These are phyloP conservation scores for Waltergamsia citrina DNA, from an alignment of 2,329 filamentous ascomycete species.

Conservation along the genomic window DNA sequence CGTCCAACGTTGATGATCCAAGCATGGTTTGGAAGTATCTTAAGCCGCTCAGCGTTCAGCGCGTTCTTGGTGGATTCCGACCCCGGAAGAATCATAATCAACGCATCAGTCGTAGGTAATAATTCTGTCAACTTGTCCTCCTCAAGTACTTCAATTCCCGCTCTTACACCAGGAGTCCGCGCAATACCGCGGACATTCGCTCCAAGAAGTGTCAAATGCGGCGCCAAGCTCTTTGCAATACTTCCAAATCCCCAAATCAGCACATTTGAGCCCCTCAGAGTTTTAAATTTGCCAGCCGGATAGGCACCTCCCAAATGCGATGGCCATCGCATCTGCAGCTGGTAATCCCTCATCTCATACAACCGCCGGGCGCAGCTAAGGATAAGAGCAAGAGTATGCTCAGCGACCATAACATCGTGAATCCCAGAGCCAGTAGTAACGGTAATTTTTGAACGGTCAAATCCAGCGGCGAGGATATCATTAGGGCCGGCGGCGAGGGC, in stretches of 20 bases:
- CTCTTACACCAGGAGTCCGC: conserved; percentile 42
- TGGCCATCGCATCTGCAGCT: conserved; percentile 47
- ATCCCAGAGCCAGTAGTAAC: conserved; percentile 54
- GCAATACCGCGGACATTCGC: conserved; percentile 51
- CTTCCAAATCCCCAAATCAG: conserved; percentile 59
- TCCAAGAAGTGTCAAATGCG: conserved; percentile 43
- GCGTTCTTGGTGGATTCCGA: conserved; percentile 44
- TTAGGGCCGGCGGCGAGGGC: conserved; percentile 58
- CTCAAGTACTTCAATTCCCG: conserved; percentile 46
- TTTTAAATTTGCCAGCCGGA: conserved; percentile 46
- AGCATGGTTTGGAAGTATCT: conserved; percentile 44
- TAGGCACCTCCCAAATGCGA: conserved; percentile 51
- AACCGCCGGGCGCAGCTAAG: conserved; percentile 46
- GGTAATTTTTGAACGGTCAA: conserved; percentile 37
- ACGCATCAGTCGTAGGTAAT: conserved; percentile 47
- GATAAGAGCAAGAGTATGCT: conserved; percentile 51
- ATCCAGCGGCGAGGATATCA: conserved; percentile 53
- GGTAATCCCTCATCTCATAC: conserved; percentile 54
- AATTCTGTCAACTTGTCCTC: conserved; percentile 44
- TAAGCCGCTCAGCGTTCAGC: conserved; percentile 43
- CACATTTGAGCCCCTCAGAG: conserved; percentile 47
- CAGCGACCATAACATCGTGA: conserved; percentile 55
- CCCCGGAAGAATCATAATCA: conserved; percentile 60
- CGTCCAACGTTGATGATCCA: conserved; percentile 45
- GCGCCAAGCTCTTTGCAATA: conserved; percentile 51